A percentile compares a stretch with the other conserved stretches of the same genome.
Conservation (phyloP, 2,329 filamentous ascomycete genomes). For the Xylaria polymorpha region DNA sequence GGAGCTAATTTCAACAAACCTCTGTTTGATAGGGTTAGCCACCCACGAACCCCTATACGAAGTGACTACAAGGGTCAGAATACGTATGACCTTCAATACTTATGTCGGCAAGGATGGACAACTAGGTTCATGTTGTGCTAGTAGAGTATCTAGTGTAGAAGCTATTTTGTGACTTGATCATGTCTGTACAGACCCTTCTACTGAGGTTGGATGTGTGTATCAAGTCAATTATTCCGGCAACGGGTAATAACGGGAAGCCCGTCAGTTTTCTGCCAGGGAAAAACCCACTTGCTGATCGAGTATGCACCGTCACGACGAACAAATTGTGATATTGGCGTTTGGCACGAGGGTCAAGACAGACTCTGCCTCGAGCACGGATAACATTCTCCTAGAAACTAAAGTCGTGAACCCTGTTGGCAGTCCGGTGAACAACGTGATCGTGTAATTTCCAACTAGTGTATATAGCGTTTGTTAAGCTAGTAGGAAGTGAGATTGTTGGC, state of each 20-base stretch:
- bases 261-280: background rate
- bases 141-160: background rate
- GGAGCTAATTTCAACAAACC: constrained; percentile 30
- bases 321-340: constrained; percentile 8
- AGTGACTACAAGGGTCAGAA: constrained; percentile 1
- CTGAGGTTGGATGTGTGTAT: background rate
- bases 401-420: background rate
- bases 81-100: background rate
- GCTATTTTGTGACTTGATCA: background rate
- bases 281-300: constrained; percentile 10
- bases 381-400: constrained; percentile 1
- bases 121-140: background rate
- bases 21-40: constrained; percentile 10
- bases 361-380: background rate
- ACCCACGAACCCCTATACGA: constrained; percentile 8
- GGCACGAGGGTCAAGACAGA: constrained; percentile 16
- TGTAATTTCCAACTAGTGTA: constrained; percentile 10
- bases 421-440: constrained; percentile 8
- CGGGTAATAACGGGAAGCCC: constrained; percentile 1
- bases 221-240: constrained; percentile 5
- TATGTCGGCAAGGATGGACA: constrained; percentile 13
- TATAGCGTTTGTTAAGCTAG: background rate
- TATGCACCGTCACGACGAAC: background rate
- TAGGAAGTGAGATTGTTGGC: constrained; percentile 28
- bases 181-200: background rate